These are phyloP conservation scores for Postia placenta DNA, from an alignment of 768 basidiomycete genomes.

Conservation along the genomic window DNA sequence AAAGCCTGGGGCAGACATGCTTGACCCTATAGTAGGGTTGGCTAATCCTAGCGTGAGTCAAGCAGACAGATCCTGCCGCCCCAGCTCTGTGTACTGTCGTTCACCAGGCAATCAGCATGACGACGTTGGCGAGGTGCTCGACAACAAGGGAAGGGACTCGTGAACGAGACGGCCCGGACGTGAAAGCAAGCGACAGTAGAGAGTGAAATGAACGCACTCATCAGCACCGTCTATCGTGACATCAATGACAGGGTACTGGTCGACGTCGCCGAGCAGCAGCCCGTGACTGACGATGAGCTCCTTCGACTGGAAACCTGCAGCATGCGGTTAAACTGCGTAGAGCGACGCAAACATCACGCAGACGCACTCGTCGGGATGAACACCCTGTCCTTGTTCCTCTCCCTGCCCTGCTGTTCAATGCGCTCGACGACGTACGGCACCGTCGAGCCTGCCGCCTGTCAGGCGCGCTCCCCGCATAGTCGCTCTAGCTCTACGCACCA, in stretches of 20 bases:
- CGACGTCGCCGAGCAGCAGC: conserved; percentile 79
- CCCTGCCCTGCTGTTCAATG: conserved; percentile 76
- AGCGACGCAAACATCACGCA: no score
- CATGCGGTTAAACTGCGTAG: conserved; percentile 11
- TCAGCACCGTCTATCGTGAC: conserved; percentile 99
- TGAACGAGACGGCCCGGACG: no score
- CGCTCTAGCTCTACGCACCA: conserved; percentile 33
- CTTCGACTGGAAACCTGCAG: conserved; percentile 88
- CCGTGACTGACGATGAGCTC: conserved; percentile 83
- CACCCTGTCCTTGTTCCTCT: conserved; percentile 71
- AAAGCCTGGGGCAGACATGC: background rate
- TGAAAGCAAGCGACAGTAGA: background rate
- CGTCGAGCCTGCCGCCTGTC: conserved; percentile 60
- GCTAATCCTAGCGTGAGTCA: background rate
- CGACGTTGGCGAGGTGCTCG: no score
- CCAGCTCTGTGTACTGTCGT: no score
- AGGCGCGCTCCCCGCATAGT: conserved; percentile 7
- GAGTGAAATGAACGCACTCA: conserved; percentile 53
- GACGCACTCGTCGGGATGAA: conserved; percentile 83
- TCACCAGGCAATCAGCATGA: no score
- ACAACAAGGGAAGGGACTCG: no score
- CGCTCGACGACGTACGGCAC: conserved; percentile 96
- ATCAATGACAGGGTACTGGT: conserved; percentile 84
- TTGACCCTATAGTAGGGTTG: background rate
- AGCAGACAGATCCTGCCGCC: background rate